phyloP scores from a whole-genome alignment of 495 filamentous ascomycete species.

The Hypoxylon trugodes region DNA sequence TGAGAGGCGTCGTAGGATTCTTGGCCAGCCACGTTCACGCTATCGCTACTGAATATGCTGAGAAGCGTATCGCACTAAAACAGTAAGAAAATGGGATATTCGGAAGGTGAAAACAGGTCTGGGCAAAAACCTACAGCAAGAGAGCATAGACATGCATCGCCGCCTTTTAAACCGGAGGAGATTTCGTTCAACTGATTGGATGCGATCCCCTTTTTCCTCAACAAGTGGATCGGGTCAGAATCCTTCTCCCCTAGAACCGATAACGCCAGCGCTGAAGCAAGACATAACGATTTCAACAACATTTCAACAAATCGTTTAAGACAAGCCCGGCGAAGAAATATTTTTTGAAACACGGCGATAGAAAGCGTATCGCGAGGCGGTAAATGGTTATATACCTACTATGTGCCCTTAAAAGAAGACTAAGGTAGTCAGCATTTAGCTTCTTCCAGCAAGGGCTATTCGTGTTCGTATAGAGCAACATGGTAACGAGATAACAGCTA shows the following conservation, averaged over 20 bases:
- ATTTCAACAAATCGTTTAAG: not conserved
- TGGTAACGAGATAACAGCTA: no score
- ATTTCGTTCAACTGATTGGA: conserved; percentile 11
- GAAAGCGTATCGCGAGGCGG: no score
- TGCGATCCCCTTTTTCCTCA: conserved; percentile 6
- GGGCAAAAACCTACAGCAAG: conserved; percentile 16
- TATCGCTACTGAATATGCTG: conserved; percentile 8
- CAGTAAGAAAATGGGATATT: not conserved
- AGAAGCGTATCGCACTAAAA: conserved; percentile 18
- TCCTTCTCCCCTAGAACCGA: not conserved
- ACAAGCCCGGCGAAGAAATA: not conserved
- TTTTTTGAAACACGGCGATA: no score
- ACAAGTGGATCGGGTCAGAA: not conserved
- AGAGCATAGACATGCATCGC: conserved; percentile 15
- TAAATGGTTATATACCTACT: no score
- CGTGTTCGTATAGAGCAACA: no score
- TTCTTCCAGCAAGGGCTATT: no score
- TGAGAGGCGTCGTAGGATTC: conserved; percentile 19
- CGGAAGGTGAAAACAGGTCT: not conserved
- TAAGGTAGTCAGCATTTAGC: no score
- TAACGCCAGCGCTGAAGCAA: not conserved
- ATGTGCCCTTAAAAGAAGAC: no score
- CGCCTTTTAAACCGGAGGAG: not conserved
- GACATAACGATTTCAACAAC: not conserved
- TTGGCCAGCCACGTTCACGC: conserved; percentile 12